Conservation (phyloP, 1,284 basidiomycete genomes). For the Ceratobasidium sp. region DNA sequence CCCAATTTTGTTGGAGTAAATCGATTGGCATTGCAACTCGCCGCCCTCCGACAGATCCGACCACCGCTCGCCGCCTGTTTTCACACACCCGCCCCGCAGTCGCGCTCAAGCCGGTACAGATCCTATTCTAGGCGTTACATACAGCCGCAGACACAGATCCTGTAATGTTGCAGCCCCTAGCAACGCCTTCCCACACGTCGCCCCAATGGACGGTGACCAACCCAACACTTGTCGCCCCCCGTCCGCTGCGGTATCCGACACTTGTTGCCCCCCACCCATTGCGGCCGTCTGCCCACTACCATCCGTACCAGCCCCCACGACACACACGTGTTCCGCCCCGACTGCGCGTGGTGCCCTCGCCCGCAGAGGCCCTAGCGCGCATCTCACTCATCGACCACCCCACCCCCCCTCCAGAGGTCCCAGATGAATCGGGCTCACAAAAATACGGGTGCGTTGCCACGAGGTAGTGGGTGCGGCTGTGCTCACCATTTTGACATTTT, state of each 20-base stretch:
- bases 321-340: slow-evolving; percentile 9
- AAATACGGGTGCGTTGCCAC: neutral
- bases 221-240: slow-evolving; percentile 12
- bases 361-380: slow-evolving; percentile 38
- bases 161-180: slow-evolving; percentile 26
- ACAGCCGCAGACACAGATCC: no score
- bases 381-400: slow-evolving; percentile 36
- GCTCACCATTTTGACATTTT: slow-evolving; percentile 1
- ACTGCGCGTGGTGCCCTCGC: slow-evolving; percentile 34
- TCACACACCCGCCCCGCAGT: slow-evolving; percentile 27
- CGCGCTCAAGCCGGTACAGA: slow-evolving; percentile 3
- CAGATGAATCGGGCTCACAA: slow-evolving; percentile 10
- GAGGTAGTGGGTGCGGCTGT: slow-evolving; percentile 1
- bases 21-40: no score
- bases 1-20: no score
- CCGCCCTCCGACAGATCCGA: neutral
- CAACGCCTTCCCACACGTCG: slow-evolving; percentile 1
- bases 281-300: slow-evolving; percentile 32
- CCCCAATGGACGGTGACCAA: slow-evolving; percentile 23
- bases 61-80: slow-evolving; percentile 3
- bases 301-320: slow-evolving; percentile 18
- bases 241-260: neutral
- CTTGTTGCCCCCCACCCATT: slow-evolving; percentile 12
- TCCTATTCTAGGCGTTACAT: neutral
- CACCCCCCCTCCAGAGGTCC: slow-evolving; percentile 18